phyloP scores from a whole-genome alignment of 169 alveolate genomes.

The Eimeria acervulina region DNA sequence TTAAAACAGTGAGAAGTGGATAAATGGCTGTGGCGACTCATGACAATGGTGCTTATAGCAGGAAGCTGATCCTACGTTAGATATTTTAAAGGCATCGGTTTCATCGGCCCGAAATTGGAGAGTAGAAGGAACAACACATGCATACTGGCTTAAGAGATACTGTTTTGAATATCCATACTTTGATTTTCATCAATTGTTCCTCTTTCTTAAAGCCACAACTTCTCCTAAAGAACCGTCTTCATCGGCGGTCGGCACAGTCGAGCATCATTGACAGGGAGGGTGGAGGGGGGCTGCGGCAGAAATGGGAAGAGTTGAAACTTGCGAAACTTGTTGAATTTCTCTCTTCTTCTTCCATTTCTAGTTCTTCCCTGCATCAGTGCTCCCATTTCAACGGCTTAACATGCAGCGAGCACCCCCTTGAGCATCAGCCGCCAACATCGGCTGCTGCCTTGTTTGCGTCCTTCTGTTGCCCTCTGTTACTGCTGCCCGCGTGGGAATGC shows the following conservation, averaged over 20 bases:
- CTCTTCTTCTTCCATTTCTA: neutral
- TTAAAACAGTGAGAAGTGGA: neutral
- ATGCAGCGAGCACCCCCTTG: conserved; percentile 9
- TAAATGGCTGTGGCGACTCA: neutral
- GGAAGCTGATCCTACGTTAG: neutral
- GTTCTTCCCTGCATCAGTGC: neutral
- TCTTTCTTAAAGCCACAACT: neutral
- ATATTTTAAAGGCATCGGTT: neutral
- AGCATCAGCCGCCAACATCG: neutral
- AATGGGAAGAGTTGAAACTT: neutral
- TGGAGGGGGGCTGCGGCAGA: conserved; percentile 9
- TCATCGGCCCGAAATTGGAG: neutral
- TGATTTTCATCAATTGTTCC: neutral
- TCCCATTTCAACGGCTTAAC: neutral
- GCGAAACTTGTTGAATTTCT: neutral
- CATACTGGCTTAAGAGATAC: neutral
- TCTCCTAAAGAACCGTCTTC: neutral
- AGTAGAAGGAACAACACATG: neutral
- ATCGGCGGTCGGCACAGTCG: neutral
- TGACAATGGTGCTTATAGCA: neutral
- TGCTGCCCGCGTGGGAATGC: neutral
- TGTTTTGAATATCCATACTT: neutral
- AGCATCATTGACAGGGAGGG: neutral
- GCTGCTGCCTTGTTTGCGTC: neutral
- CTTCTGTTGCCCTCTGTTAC: neutral